Evolutionary conservation across 2,329 filamentous ascomycete species (phyloP).

Genomic region (Arthrobotrys entomopaga): DNA sequence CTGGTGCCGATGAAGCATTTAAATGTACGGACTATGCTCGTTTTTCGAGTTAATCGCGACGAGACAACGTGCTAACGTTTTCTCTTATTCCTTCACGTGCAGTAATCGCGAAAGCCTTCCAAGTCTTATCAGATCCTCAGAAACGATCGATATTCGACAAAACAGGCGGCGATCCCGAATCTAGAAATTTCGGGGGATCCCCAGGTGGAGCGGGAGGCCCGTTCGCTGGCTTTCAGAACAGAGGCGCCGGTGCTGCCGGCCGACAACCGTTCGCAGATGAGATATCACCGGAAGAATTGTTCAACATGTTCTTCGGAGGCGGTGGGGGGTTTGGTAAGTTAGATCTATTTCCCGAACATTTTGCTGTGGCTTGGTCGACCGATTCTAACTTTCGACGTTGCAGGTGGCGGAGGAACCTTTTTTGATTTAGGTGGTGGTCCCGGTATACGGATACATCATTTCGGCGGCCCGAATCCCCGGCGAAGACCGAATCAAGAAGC

Average conservation of each 20-base stretch:
- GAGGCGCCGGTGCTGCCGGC: conserved; percentile 62
- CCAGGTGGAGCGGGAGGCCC: conserved; percentile 66
- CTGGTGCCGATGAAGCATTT: conserved; percentile 95
- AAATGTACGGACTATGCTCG: conserved; percentile 70
- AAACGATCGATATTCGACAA: conserved; percentile 90
- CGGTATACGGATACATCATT: conserved; percentile 92
- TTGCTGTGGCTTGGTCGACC: neutral
- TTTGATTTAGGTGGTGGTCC: conserved; percentile 84
- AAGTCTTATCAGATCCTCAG: conserved; percentile 89
- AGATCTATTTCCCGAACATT: neutral
- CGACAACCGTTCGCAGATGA: conserved; percentile 78
- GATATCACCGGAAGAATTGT: conserved; percentile 95
- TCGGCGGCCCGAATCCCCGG: conserved; percentile 81
- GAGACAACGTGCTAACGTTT: neutral
- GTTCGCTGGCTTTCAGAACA: conserved; percentile 71
- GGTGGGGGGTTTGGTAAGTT: conserved; percentile 70
- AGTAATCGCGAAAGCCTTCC: conserved; percentile 90
- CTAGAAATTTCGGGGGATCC: conserved; percentile 73
- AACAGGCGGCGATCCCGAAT: conserved; percentile 92
- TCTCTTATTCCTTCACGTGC: conserved; percentile 9
- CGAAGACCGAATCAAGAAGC: conserved; percentile 67
- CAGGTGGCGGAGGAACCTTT: conserved; percentile 67
- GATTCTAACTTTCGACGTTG: conserved; percentile 55
- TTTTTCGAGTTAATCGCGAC: neutral
- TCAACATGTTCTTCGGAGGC: conserved; percentile 94